Base-by-base conservation (phyloP, 2,329 filamentous ascomycete species). In the Fusarium scirpi region DNA sequence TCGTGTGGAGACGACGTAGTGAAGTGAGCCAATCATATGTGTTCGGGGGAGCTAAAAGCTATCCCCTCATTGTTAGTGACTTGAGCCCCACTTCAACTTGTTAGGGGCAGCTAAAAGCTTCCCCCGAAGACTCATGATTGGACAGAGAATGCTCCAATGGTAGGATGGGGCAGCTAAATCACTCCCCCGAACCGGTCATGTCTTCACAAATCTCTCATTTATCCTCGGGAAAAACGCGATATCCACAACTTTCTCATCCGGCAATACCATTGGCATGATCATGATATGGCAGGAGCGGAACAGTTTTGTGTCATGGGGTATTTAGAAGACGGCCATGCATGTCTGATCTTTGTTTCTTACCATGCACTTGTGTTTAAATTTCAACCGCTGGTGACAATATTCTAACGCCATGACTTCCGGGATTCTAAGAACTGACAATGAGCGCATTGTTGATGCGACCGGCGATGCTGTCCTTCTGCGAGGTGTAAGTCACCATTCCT, bases 401-500 rank as follows among this genome's bases (percentile, higher is more conserved):
- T 5, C 9, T 7, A 3, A 18, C 3, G 27, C 11, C 15, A 71
- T 71, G 68, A 41, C 24, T 55, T 41, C 60, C 3, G 69, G 70
- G 64, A 64, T 78, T n/a, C 69, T 79, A 5, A 66, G 69, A 30
- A 75, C 75, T 1, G 60, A 70, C 5, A 72, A 74, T 15, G 69
- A 66, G 6, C 67, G 72, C 24, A 80, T 88, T 15, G 81, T 88
- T 25, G 82, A 84, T 63, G 76, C 75, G 1, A 76, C 83, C 67
- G 83, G 81, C 30, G 77, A 83, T 18, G 75, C 76, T 3, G 80
- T 87, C 12, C 76, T 87, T 9, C 80, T 87, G 18, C 75, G 75
- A 20, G 75, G 76, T 40, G 76, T 71, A 67, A 65, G 72, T 58
- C 11, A 16, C 12, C 1, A 43, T 48, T 5, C 2, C 8, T 10